A percentile compares a stretch with the other conserved stretches of the same genome.
These are phyloP conservation scores for Sordariomycetes sp. DNA, from an alignment of 2,329 filamentous ascomycete species.

Conservation along the genomic window DNA sequence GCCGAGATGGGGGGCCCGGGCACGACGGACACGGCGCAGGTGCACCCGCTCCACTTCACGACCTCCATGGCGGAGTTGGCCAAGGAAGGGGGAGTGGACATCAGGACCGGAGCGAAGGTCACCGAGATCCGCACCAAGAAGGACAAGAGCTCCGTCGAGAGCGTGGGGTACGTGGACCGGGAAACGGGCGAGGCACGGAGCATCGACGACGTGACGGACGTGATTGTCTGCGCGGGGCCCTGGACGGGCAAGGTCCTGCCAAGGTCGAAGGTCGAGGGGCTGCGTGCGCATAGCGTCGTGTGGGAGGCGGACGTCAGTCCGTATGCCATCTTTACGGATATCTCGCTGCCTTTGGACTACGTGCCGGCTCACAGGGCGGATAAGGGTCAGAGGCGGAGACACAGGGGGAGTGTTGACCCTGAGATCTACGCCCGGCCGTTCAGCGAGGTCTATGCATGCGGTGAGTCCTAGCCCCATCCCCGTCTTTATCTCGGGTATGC, in stretches of 20 bases:
- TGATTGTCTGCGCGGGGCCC: slow-evolving; percentile 43
- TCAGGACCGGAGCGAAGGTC: slow-evolving; percentile 54
- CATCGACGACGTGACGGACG: slow-evolving; percentile 34
- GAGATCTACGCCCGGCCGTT: slow-evolving; percentile 90
- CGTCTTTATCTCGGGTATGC: neutral
- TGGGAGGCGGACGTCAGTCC: slow-evolving; percentile 53
- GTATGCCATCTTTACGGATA: slow-evolving; percentile 77
- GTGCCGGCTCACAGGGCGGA: slow-evolving; percentile 33
- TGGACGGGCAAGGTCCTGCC: slow-evolving; percentile 51
- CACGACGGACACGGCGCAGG: slow-evolving; percentile 73
- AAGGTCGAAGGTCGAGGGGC: slow-evolving; percentile 39
- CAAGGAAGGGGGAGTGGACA: slow-evolving; percentile 50
- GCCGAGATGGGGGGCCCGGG: slow-evolving; percentile 64
- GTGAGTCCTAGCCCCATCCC: slow-evolving; percentile 22
- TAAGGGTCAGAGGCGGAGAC: slow-evolving; percentile 35
- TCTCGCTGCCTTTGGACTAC: slow-evolving; percentile 57
- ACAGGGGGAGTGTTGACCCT: slow-evolving; percentile 57
- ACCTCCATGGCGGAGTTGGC: slow-evolving; percentile 70
- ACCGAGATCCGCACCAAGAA: slow-evolving; percentile 44
- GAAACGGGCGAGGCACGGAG: slow-evolving; percentile 18
- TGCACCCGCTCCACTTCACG: slow-evolving; percentile 87
- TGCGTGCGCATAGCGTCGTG: slow-evolving; percentile 53
- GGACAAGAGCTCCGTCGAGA: slow-evolving; percentile 36
- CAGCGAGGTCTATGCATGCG: slow-evolving; percentile 86
- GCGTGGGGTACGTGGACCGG: slow-evolving; percentile 46